phyloP scores from a whole-genome alignment of 257 asterid species.

The Pogostemon cablin region DNA sequence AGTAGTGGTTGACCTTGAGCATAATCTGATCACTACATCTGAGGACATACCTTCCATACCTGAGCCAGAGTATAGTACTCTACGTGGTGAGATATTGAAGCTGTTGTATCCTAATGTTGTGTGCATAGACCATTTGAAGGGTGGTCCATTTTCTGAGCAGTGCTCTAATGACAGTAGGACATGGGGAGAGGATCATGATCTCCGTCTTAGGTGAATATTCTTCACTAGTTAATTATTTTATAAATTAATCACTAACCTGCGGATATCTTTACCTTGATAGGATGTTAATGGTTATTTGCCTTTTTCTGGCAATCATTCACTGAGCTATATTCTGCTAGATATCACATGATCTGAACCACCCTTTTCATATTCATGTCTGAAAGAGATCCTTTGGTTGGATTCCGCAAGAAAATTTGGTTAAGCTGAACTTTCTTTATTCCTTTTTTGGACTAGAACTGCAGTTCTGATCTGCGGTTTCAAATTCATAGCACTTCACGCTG shows the following conservation, averaged over 20 bases:
- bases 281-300: slow-evolving; percentile 25
- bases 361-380: slow-evolving; percentile 14
- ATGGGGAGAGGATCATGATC: slow-evolving; percentile 87
- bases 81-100: slow-evolving; percentile 76
- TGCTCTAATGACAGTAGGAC: slow-evolving; percentile 58
- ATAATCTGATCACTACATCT: slow-evolving; percentile 78
- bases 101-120: slow-evolving; percentile 81
- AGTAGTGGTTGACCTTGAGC: slow-evolving; percentile 94
- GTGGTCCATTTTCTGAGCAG: slow-evolving; percentile 49
- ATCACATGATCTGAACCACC: background rate
- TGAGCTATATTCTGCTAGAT: background rate
- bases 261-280: slow-evolving; percentile 23
- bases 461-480: slow-evolving; percentile 15
- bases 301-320: slow-evolving; percentile 11
- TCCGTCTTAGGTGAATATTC: slow-evolving; percentile 77
- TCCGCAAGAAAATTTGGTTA: slow-evolving; percentile 14
- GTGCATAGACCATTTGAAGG: slow-evolving; percentile 82
- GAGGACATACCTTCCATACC: slow-evolving; percentile 96
- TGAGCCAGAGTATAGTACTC: slow-evolving; percentile 82
- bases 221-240: slow-evolving; percentile 28
- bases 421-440: background rate
- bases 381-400: slow-evolving; percentile 3
- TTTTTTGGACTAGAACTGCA: background rate
- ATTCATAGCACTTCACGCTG: background rate
- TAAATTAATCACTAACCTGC: slow-evolving; percentile 25